Base-by-base conservation (phyloP, 495 filamentous ascomycete genomes). In the Recurvomyces mirabilis region DNA sequence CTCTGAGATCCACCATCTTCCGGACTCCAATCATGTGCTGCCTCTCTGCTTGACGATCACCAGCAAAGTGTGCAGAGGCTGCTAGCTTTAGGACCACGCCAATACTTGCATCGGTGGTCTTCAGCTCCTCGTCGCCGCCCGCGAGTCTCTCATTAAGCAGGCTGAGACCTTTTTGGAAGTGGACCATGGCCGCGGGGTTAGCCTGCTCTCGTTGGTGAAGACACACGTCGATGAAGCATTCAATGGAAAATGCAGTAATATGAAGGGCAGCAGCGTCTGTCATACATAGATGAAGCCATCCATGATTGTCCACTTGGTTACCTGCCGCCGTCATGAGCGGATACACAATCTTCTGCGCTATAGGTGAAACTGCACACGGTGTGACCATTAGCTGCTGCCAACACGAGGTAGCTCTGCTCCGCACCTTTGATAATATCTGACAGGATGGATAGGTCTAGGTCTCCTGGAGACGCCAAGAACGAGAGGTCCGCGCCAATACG, bases 241-340 rank as follows among this genome's bases (percentile, higher is more conserved):
- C 39, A n/a, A 42, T 18, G 24, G 39, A 29, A 18, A 42, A 42
- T 12, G 39, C 39, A 5, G 39, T 42, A 26, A 42, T 31, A 18
- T 42, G 39, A 18, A 42, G 39, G 12, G 39, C 39, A 42, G 39
- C 39, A 21, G 24, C 25, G 39, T 42, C 39, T 32, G 39, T 30
- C 32, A 15, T 31, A 26, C 23, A 30, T 18, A 42, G 39, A 31
- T 31, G 2, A 7, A 42, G 7, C 39, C 39, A 42, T 17, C n/a
- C 39, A 4, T 18, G 12, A 21, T 42, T 42, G 39, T 42, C 39
- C 19, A 31, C 39, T 32, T 31, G 23, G 39, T 42, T 30, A 14
- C 39, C 39, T 15, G 32, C 21, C 26, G 39, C 39, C 39, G 25
- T 42, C n/a, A 42, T 30, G 24, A 42, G 39, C 24, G 39, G 39